A percentile compares a stretch with the other conserved stretches of the same genome.
Evolutionary conservation across 352 stramenopile species (phyloP).

Genomic region (Pythium grandisporangium): DNA sequence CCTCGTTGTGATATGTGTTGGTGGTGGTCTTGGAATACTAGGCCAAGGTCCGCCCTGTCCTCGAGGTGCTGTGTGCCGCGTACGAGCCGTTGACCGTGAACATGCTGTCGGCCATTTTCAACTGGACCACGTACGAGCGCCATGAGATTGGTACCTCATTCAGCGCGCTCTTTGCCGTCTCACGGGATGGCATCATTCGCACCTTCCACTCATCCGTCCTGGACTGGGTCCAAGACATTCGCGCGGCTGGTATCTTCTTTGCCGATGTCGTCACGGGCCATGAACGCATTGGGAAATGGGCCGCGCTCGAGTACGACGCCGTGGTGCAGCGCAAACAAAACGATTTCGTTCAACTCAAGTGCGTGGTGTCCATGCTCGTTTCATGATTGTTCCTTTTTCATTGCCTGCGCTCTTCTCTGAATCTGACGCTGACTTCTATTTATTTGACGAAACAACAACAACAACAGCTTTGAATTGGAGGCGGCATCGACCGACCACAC

Average conservation of each 20-base stretch:
- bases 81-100: slow-evolving; percentile 45
- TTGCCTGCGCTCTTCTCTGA: slow-evolving; percentile 2
- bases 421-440: not conserved
- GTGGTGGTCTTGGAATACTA: too few species aligned
- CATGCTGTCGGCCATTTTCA: slow-evolving; percentile 36
- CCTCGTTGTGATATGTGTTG: too few species aligned
- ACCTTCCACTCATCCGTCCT: slow-evolving; percentile 72
- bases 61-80: slow-evolving; percentile 60
- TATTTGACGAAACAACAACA: too few species aligned
- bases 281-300: slow-evolving; percentile 49
- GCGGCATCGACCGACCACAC: slow-evolving; percentile 16
- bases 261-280: slow-evolving; percentile 46
- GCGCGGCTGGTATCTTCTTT: slow-evolving; percentile 34
- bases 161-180: slow-evolving; percentile 47
- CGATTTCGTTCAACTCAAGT: slow-evolving; percentile 69
- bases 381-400: not conserved
- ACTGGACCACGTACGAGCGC: slow-evolving; percentile 50
- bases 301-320: slow-evolving; percentile 40
- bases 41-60: slow-evolving; percentile 40
- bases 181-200: slow-evolving; percentile 29
- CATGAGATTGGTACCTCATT: slow-evolving; percentile 39
- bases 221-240: slow-evolving; percentile 56
- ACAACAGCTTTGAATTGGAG: slow-evolving; percentile 62
- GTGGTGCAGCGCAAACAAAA: slow-evolving; percentile 31
- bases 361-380: slow-evolving; percentile 4